These are phyloP conservation scores for Prosopis cineraria DNA, from an alignment of 306 rosid genomes.

Conservation along the genomic window DNA sequence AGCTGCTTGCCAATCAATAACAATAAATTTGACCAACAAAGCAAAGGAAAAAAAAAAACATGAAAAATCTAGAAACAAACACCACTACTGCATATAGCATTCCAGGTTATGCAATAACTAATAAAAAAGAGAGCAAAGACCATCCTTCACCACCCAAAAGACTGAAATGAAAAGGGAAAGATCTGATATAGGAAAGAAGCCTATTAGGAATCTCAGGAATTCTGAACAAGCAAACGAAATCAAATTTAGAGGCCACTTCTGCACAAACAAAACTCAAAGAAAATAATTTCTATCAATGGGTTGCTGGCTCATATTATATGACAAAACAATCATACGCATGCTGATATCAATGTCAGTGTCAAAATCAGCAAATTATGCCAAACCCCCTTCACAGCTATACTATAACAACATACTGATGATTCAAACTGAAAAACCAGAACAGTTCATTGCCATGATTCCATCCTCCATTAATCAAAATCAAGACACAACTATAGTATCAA, in stretches of 20 bases:
- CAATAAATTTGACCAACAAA: conserved; percentile 6
- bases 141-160: background rate
- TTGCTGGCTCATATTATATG: background rate
- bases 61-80: background rate
- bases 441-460: background rate
- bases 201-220: background rate
- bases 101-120: conserved; percentile 20
- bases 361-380: conserved; percentile 14
- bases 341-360: background rate
- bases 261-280: background rate
- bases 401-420: background rate
- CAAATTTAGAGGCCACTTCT: background rate
- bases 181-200: background rate
- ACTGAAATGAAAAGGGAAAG: background rate
- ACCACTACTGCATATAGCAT: background rate
- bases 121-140: conserved; percentile 3
- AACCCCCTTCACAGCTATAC: background rate
- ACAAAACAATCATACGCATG: background rate
- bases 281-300: background rate
- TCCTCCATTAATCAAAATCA: background rate
- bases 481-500: background rate
- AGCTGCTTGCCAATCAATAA: conserved; percentile 55
- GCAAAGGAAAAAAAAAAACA: background rate
- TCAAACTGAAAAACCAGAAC: background rate
- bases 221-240: background rate